phyloP scores from a whole-genome alignment of 768 basidiomycete genomes.

The Gautieria morchelliformis region DNA sequence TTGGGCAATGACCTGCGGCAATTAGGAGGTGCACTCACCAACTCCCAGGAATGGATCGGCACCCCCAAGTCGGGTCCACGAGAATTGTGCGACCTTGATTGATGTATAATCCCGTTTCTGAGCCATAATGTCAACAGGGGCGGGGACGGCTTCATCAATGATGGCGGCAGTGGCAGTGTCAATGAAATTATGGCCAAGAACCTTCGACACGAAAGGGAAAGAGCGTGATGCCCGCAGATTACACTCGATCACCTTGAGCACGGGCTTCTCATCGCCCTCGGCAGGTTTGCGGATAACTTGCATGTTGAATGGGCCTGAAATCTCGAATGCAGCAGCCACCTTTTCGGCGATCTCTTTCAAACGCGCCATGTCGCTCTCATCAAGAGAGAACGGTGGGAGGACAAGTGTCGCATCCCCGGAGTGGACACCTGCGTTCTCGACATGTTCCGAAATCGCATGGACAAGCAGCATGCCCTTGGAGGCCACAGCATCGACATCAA shows the following conservation, averaged over 20 bases:
- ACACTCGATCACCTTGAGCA: constrained; percentile 97
- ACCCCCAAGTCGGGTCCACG: constrained; percentile 92
- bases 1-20: background rate
- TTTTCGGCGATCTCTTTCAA: constrained; percentile 92
- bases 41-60: constrained; percentile 97
- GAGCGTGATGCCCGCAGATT: constrained; percentile 96
- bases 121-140: constrained; percentile 86
- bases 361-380: constrained; percentile 66
- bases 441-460: constrained; percentile 96
- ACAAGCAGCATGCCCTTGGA: constrained; percentile 86
- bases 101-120: constrained; percentile 83
- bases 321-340: constrained; percentile 89
- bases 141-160: constrained; percentile 76
- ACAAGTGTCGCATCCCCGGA: constrained; percentile 98
- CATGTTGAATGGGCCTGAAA: constrained; percentile 99
- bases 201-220: constrained; percentile 99
- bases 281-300: constrained; percentile 86
- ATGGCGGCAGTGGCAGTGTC: constrained; percentile 88
- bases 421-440: constrained; percentile 97
- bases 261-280: constrained; percentile 41
- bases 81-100: constrained; percentile 97
- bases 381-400: constrained; percentile 84
- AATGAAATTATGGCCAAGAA: constrained; percentile 95
- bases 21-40: constrained; percentile 39
- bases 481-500: constrained; percentile 95